phyloP scores from a whole-genome alignment of 108 stramenopile genomes.

The Pseudonitzschia pungens region DNA sequence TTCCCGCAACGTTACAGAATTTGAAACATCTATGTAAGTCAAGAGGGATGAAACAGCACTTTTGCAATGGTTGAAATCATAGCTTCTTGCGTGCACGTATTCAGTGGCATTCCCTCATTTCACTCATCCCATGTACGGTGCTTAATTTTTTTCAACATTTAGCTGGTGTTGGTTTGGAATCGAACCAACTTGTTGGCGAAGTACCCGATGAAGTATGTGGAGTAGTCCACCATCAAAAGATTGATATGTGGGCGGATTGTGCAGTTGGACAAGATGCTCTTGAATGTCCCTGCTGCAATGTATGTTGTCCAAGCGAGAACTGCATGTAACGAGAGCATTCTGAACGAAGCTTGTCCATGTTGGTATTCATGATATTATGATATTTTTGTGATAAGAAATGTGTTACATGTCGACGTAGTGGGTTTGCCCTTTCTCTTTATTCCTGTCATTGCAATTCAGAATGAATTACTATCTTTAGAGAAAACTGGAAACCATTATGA shows the following conservation, averaged over 20 bases:
- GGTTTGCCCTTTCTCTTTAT: too few relatives aligned
- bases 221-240: conserved; percentile 4
- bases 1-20: conserved; percentile 33
- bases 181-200: conserved; percentile 53
- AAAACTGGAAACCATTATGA: too few relatives aligned
- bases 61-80: background rate
- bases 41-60: too few relatives aligned
- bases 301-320: conserved; percentile 28
- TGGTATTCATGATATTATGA: too few relatives aligned
- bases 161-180: conserved; percentile 54
- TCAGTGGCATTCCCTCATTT: background rate
- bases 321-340: conserved; percentile 8
- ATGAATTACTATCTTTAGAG: too few relatives aligned
- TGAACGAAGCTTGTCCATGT: too few relatives aligned
- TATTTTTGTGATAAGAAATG: too few relatives aligned
- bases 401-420: too few relatives aligned
- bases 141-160: too few relatives aligned
- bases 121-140: too few relatives aligned
- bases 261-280: conserved; percentile 9
- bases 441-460: too few relatives aligned
- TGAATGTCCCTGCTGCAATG: conserved; percentile 31
- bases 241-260: conserved; percentile 50
- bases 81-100: background rate
- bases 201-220: conserved; percentile 49
- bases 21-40: conserved; percentile 28